Evolutionary conservation across 2,329 filamentous ascomycete species (phyloP).

Genomic region (Tolypocladium inflatum): DNA sequence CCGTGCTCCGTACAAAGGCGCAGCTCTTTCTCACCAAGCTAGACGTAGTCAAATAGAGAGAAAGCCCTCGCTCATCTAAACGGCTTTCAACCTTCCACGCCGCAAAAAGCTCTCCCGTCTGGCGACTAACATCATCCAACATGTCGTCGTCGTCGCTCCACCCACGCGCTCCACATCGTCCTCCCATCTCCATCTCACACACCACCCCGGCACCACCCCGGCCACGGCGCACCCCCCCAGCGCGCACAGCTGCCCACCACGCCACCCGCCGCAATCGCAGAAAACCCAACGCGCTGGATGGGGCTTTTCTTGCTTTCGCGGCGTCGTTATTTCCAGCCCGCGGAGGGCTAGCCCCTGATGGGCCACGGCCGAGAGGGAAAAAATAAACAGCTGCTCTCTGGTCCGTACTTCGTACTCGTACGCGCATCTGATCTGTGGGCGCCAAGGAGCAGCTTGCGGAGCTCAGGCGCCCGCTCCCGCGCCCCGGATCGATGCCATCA

Average conservation of each 20-base stretch:
- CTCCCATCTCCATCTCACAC: neutral
- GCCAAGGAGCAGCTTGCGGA: neutral
- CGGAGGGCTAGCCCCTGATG: neutral
- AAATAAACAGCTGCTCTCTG: neutral
- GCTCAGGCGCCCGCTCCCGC: neutral
- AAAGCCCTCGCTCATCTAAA: too few species aligned
- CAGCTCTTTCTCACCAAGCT: neutral
- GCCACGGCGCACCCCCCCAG: neutral
- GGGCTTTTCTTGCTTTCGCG: neutral
- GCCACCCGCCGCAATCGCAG: neutral
- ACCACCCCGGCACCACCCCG: neutral
- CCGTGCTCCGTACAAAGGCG: neutral
- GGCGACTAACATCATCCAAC: too few species aligned
- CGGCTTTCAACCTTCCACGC: neutral
- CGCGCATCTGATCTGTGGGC: too few species aligned
- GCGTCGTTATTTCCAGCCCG: too few species aligned
- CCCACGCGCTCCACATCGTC: neutral
- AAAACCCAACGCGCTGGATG: neutral
- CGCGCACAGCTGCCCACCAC: neutral
- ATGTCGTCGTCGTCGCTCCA: neutral
- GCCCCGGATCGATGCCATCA: neutral
- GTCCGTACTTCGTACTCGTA: too few species aligned
- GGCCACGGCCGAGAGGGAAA: neutral
- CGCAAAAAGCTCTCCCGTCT: neutral
- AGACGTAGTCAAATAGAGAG: too few species aligned